Evolutionary conservation across 257 asterid genomes (phyloP).

Genomic region (Salvia rosmarinus): DNA sequence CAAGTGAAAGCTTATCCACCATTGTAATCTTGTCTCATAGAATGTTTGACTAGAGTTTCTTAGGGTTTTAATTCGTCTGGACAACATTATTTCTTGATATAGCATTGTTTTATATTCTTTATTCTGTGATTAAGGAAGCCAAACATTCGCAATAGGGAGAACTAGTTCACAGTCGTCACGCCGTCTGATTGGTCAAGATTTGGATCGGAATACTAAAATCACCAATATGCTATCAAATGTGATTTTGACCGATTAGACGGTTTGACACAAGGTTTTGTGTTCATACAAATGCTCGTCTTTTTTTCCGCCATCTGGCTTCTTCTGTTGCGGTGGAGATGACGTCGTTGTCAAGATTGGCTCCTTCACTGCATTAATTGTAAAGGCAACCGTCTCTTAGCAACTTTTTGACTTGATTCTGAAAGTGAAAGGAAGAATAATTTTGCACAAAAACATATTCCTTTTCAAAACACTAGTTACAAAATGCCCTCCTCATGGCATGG

Average conservation of each 20-base stretch:
- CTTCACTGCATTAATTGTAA: conserved; percentile 14
- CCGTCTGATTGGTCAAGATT: too few species aligned
- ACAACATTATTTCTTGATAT: conserved; percentile 39
- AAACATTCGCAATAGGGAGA: conserved; percentile 21
- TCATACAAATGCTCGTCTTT: too few species aligned
- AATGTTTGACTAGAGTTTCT: conserved; percentile 39
- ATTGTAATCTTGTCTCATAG: conserved; percentile 45
- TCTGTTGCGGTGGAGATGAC: conserved; percentile 5
- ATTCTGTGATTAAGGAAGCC: conserved; percentile 36
- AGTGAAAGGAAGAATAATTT: conserved; percentile 21
- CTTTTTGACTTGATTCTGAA: conserved; percentile 25
- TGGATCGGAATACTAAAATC: too few species aligned
- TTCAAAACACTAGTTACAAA: conserved; percentile 7
- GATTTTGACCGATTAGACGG: too few species aligned
- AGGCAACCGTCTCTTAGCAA: neutral
- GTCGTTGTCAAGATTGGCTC: conserved; percentile 21
- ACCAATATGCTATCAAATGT: neutral
- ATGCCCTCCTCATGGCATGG: conserved; percentile 1
- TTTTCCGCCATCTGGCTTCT: neutral
- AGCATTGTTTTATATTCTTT: conserved; percentile 44
- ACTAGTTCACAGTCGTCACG: too few species aligned
- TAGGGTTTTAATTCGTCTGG: conserved; percentile 37
- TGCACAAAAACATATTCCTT: conserved; percentile 25
- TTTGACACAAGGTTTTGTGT: too few species aligned
- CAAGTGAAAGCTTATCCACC: conserved; percentile 34